Evolutionary conservation across 202 grass and related monocot species (phyloP).

Genomic region (Setaria italica): DNA sequence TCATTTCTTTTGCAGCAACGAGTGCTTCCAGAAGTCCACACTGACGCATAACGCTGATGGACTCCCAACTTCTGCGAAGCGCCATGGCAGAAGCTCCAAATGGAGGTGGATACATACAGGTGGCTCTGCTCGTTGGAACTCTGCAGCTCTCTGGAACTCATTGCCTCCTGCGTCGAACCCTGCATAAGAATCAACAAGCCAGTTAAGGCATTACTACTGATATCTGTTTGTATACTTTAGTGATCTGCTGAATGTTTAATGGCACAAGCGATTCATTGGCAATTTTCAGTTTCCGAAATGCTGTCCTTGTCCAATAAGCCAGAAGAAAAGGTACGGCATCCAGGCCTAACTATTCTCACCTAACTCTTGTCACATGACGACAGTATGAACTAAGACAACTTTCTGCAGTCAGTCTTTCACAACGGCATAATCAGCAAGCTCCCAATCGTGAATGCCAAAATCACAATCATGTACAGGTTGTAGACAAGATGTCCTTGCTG

Average conservation of each 20-base stretch:
- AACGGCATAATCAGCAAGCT: not conserved
- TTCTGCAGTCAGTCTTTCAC: not conserved
- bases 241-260: not conserved
- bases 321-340: not conserved
- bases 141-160: not conserved
- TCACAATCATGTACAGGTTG: not conserved
- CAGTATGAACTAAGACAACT: not conserved
- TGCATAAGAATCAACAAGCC: not conserved
- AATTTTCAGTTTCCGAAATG: not conserved
- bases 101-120: not conserved
- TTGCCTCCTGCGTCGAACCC: not conserved
- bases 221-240: not conserved
- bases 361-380: not conserved
- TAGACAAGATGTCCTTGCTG: not conserved
- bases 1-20: slow-evolving; percentile 6
- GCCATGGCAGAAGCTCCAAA: not conserved
- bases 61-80: not conserved
- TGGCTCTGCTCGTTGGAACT: not conserved
- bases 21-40: slow-evolving; percentile 12
- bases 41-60: not conserved
- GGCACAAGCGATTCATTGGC: not conserved
- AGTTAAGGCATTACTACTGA: too few relatives aligned
- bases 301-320: not conserved
- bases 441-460: not conserved
- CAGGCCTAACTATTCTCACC: slow-evolving; percentile 11